A percentile compares a stretch with the other conserved stretches of the same genome.
Conservation (phyloP, 2,329 filamentous ascomycete species). For the Aspergillus costaricaensis region DNA sequence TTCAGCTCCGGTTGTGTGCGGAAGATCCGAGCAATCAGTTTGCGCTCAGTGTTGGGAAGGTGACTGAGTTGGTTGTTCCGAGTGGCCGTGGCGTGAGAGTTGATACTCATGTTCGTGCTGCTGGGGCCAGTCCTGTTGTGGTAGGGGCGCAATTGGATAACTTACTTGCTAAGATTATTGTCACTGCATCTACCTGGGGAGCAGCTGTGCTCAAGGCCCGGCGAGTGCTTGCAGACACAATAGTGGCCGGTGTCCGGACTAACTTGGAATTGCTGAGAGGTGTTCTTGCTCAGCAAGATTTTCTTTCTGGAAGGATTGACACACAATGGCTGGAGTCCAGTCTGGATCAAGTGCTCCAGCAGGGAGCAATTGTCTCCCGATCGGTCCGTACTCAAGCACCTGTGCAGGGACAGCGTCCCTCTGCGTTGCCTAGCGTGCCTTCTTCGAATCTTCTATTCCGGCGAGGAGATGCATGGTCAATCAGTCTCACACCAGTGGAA, state of each 20-base stretch:
- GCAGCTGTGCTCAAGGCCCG: slow-evolving; percentile 55
- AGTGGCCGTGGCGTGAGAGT: slow-evolving; percentile 60
- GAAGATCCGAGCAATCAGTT: slow-evolving; percentile 58
- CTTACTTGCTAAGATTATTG: slow-evolving; percentile 60
- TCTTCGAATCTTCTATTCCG: slow-evolving; percentile 53
- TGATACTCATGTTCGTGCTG: slow-evolving; percentile 56
- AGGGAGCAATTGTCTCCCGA: slow-evolving; percentile 33
- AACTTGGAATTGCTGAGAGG: slow-evolving; percentile 58
- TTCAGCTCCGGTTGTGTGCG: slow-evolving; percentile 61
- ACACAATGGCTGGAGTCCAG: slow-evolving; percentile 61
- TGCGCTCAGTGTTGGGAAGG: slow-evolving; percentile 62
- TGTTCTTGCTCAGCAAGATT: slow-evolving; percentile 55
- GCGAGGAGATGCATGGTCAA: slow-evolving; percentile 61
- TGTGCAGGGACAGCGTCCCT: not conserved
- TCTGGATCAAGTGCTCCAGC: slow-evolving; percentile 44
- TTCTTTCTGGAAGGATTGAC: slow-evolving; percentile 51
- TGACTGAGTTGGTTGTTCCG: slow-evolving; percentile 57
- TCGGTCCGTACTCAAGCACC: slow-evolving; percentile 6
- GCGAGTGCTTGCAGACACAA: slow-evolving; percentile 58
- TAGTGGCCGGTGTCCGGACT: slow-evolving; percentile 59
- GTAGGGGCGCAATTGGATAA: slow-evolving; percentile 61
- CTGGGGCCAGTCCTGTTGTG: slow-evolving; percentile 40
- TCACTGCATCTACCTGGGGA: slow-evolving; percentile 58
- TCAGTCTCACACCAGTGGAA: slow-evolving; percentile 47
- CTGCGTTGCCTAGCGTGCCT: slow-evolving; percentile 20